phyloP scores from a whole-genome alignment of 1,284 basidiomycete species.

The Ustilago cynodontis region DNA sequence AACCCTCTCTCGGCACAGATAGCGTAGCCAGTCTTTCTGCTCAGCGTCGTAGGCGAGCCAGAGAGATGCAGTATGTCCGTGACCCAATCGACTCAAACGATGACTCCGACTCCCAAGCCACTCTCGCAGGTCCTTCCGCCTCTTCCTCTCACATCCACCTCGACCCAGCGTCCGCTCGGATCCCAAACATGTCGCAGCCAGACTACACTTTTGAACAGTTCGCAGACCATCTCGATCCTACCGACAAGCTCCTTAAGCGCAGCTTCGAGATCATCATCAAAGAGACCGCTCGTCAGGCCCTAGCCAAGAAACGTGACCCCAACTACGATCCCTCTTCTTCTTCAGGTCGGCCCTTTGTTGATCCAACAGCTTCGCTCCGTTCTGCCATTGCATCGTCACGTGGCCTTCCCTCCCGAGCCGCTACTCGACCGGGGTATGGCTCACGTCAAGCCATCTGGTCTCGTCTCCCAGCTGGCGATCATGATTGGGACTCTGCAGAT shows the following conservation, averaged over 20 bases:
- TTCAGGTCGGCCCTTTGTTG: constrained; percentile 12
- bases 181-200: constrained; percentile 30
- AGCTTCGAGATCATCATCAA: constrained; percentile 55
- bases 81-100: constrained; percentile 45
- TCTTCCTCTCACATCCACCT: constrained; percentile 16
- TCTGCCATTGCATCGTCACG: constrained; percentile 35
- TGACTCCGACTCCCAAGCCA: constrained; percentile 28
- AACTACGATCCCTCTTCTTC: constrained; percentile 9
- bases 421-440: background rate
- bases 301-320: constrained; percentile 33
- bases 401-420: constrained; percentile 7
- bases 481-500: background rate
- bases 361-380: constrained; percentile 28
- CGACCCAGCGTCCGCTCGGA: constrained; percentile 24
- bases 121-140: constrained; percentile 9
- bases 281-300: constrained; percentile 49
- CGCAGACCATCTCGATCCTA: constrained; percentile 45
- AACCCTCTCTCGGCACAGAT: constrained; percentile 33
- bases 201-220: constrained; percentile 57
- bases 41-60: constrained; percentile 33
- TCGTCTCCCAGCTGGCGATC: background rate
- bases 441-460: constrained; percentile 1
- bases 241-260: constrained; percentile 47
- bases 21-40: constrained; percentile 43
- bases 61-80: constrained; percentile 40